Evolutionary conservation across 139 green algal genomes (phyloP).

Genomic region (Limnomonas spitsbergensis): DNA sequence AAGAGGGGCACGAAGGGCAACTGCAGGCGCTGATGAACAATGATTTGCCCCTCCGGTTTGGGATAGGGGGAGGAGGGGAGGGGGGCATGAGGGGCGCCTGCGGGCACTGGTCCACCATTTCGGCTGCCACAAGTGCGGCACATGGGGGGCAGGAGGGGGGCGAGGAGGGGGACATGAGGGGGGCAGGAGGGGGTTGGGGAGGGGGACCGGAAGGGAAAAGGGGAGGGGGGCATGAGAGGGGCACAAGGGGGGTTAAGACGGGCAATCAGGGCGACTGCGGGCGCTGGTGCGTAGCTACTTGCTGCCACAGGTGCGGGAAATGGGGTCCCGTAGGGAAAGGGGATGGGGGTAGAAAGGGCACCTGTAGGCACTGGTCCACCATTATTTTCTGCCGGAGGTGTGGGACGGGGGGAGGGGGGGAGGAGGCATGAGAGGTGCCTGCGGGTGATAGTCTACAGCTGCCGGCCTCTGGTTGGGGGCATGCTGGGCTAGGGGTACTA

Average conservation of each 20-base stretch:
- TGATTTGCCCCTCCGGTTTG: too few species aligned
- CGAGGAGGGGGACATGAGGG: background rate
- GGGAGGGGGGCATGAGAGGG: too few species aligned
- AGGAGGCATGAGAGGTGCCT: constrained; percentile 33
- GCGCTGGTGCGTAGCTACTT: constrained; percentile 37
- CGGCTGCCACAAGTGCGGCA: background rate
- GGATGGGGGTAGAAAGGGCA: background rate
- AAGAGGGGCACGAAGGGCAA: too few species aligned
- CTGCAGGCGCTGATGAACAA: too few species aligned
- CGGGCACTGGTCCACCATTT: background rate
- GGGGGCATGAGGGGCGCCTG: background rate
- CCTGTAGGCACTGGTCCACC: background rate
- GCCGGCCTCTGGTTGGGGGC: constrained; percentile 42
- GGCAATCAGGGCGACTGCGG: background rate
- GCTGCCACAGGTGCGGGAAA: constrained; percentile 18
- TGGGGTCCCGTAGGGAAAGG: background rate
- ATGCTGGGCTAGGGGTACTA: background rate
- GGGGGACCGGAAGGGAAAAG: constrained; percentile 43
- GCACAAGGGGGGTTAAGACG: constrained; percentile 4
- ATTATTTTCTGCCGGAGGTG: background rate
- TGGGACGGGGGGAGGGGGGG: too few species aligned
- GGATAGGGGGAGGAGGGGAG: too few species aligned
- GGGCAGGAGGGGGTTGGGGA: background rate
- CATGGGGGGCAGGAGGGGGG: background rate
- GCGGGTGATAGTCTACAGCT: constrained; percentile 26